Conservation (phyloP, 1,284 basidiomycete species). For the Apiotrichum veenhuisii region DNA sequence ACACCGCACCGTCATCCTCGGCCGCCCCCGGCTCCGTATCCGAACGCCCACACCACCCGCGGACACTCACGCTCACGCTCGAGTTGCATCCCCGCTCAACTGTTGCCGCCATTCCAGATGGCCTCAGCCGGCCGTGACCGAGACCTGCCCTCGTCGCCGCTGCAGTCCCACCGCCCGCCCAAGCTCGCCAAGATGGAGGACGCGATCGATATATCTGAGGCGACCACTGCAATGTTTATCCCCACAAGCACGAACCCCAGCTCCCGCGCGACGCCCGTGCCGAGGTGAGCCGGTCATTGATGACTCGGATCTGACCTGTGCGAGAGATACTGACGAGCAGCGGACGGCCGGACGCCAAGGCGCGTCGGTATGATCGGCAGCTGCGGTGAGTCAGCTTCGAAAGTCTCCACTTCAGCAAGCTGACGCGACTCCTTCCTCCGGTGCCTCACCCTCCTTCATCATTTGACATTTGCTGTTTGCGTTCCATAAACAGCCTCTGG, state of each 20-base stretch:
- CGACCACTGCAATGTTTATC: slow-evolving; percentile 22
- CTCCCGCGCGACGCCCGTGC: slow-evolving; percentile 17
- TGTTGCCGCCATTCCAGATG: slow-evolving; percentile 7
- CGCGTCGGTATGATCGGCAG: slow-evolving; percentile 85
- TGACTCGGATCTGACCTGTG: too few relatives aligned
- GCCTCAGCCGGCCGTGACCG: slow-evolving; percentile 4
- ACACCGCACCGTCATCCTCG: too few relatives aligned
- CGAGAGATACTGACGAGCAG: slow-evolving; percentile 19
- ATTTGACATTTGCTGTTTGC: neutral
- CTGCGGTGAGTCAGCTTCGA: slow-evolving; percentile 61
- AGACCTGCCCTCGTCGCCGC: slow-evolving; percentile 15
- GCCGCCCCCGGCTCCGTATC: too few relatives aligned
- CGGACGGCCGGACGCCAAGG: slow-evolving; percentile 71
- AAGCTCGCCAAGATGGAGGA: slow-evolving; percentile 47
- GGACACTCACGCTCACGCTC: too few relatives aligned
- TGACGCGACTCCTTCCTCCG: neutral
- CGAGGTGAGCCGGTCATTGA: slow-evolving; percentile 6
- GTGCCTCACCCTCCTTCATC: neutral
- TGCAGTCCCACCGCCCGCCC: slow-evolving; percentile 14
- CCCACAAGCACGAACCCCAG: slow-evolving; percentile 6
- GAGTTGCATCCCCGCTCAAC: too few relatives aligned
- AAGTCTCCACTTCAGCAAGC: neutral
- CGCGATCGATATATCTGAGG: slow-evolving; percentile 36
- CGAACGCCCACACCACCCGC: too few relatives aligned
- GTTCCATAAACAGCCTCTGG: slow-evolving; percentile 66